Conservation (phyloP, 1,139 yeast genomes). For the Scheffersomyces titani region DNA sequence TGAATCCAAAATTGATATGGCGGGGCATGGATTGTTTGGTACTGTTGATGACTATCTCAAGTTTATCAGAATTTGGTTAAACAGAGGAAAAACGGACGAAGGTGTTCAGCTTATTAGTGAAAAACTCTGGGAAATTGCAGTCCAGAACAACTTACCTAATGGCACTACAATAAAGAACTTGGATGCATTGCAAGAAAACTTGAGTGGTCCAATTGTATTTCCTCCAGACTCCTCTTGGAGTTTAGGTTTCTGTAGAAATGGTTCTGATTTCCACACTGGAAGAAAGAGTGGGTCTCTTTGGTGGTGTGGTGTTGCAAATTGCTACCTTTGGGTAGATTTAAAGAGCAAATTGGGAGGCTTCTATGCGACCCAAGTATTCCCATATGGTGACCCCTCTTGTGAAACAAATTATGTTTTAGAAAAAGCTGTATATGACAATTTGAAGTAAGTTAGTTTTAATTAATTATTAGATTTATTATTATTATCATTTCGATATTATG, state of each 20-base stretch:
- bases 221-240: background rate
- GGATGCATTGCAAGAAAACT: slow-evolving; percentile 1
- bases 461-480: background rate
- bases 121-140: slow-evolving; percentile 33
- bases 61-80: slow-evolving; percentile 46
- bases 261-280: slow-evolving; percentile 32
- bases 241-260: slow-evolving; percentile 12
- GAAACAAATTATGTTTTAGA: slow-evolving; percentile 10
- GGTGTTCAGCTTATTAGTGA: slow-evolving; percentile 30
- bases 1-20: slow-evolving; percentile 36
- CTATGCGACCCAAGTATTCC: slow-evolving; percentile 44
- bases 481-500: background rate
- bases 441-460: background rate
- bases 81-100: slow-evolving; percentile 42
- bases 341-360: slow-evolving; percentile 45
- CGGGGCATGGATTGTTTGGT: slow-evolving; percentile 53
- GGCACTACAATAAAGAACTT: slow-evolving; percentile 11
- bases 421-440: slow-evolving; percentile 9
- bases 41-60: slow-evolving; percentile 45
- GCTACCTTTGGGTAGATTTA: slow-evolving; percentile 48
- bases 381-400: slow-evolving; percentile 18
- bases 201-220: background rate
- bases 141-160: slow-evolving; percentile 35
- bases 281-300: slow-evolving; percentile 39
- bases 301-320: slow-evolving; percentile 51